These are phyloP conservation scores for Cryptomeria japonica DNA, from an alignment of 75 land plant genomes.

Conservation along the genomic window DNA sequence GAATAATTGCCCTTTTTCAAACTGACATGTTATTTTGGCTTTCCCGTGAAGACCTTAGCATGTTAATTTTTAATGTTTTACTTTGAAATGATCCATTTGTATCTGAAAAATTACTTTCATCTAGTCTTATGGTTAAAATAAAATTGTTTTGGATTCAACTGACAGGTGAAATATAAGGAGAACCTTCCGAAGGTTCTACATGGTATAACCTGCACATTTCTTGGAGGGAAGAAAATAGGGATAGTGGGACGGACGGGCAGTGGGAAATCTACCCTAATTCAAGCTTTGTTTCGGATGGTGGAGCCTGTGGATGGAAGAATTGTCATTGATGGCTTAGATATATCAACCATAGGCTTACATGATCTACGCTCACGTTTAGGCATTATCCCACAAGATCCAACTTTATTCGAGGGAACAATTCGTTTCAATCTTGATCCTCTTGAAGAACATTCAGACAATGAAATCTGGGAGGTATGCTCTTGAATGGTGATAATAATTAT, in stretches of 20 bases:
- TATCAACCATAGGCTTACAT: conserved; percentile 76
- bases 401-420: conserved; percentile 77
- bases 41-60: background rate
- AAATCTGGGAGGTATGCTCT: conserved; percentile 75
- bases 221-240: conserved; percentile 82
- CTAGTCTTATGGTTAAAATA: background rate
- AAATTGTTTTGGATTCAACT: background rate
- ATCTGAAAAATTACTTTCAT: background rate
- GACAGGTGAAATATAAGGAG: conserved; percentile 65
- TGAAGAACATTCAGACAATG: conserved; percentile 61
- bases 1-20: background rate
- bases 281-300: conserved; percentile 77
- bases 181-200: conserved; percentile 65
- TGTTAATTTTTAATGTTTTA: background rate
- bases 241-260: conserved; percentile 94
- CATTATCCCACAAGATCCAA: conserved; percentile 89
- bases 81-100: background rate
- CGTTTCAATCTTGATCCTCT: conserved; percentile 83
- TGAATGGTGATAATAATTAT: background rate
- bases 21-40: background rate
- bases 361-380: conserved; percentile 74
- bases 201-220: conserved; percentile 69
- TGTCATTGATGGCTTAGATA: conserved; percentile 71
- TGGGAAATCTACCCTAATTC: conserved; percentile 90
- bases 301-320: conserved; percentile 76